These are phyloP conservation scores for Endothia cerciana DNA, from an alignment of 2,329 filamentous ascomycete species.

Conservation along the genomic window DNA sequence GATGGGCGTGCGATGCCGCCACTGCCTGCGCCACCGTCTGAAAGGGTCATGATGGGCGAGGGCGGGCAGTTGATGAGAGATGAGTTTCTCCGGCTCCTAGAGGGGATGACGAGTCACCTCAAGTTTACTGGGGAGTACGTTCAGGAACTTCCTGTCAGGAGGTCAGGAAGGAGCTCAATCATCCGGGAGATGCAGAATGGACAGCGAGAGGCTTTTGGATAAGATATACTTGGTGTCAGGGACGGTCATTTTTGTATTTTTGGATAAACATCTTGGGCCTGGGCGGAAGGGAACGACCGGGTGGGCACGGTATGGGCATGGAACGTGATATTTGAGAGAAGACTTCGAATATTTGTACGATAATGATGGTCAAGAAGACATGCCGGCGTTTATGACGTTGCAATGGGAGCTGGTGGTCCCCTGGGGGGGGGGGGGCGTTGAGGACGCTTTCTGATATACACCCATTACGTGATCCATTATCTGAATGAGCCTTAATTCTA, in stretches of 20 bases:
- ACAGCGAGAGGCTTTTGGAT: neutral
- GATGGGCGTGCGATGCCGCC: constrained; percentile 39
- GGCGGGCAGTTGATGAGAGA: constrained; percentile 38
- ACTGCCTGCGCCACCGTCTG: constrained; percentile 51
- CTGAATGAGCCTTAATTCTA: neutral
- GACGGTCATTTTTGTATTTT: neutral
- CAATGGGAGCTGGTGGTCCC: too few relatives aligned
- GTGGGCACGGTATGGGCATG: neutral
- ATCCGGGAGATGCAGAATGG: constrained; percentile 24
- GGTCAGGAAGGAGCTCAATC: constrained; percentile 26
- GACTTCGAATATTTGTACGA: neutral
- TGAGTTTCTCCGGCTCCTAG: constrained; percentile 40
- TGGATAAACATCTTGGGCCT: neutral
- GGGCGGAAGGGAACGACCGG: neutral
- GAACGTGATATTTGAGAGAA: too few relatives aligned
- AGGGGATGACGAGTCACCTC: constrained; percentile 41
- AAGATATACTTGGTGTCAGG: neutral
- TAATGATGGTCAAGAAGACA: neutral
- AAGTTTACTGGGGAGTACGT: constrained; percentile 38
- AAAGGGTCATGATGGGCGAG: constrained; percentile 51
- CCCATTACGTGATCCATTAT: neutral
- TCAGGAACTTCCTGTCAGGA: constrained; percentile 35
- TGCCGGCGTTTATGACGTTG: neutral
- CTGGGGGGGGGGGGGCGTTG: neutral
- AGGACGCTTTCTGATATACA: too few relatives aligned